These are phyloP conservation scores for Pyrus pyrifolia DNA, from an alignment of 306 rosid genomes.

Conservation along the genomic window DNA sequence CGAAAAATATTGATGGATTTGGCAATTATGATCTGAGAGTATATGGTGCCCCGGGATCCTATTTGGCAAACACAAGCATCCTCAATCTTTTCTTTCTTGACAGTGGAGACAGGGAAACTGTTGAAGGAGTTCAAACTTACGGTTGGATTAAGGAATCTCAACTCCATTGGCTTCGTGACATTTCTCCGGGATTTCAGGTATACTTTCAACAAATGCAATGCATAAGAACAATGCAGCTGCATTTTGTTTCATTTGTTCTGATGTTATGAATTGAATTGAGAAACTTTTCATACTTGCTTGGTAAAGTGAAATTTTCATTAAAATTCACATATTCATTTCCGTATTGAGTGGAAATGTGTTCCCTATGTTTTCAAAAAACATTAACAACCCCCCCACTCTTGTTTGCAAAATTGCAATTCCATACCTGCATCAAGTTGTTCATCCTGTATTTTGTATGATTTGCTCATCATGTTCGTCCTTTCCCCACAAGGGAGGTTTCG, in stretches of 20 bases:
- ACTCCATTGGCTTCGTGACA: conserved; percentile 63
- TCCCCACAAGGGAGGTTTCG: conserved; percentile 36
- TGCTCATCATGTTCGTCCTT: conserved; percentile 11
- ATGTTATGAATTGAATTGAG: neutral
- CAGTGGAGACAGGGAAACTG: conserved; percentile 64
- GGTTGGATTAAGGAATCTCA: conserved; percentile 90
- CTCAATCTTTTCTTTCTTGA: conserved; percentile 87
- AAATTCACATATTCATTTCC: neutral
- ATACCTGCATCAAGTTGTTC: neutral
- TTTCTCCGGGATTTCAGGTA: conserved; percentile 63
- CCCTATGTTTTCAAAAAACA: neutral
- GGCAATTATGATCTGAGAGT: conserved; percentile 71
- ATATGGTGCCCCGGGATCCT: conserved; percentile 75
- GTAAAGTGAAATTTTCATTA: neutral
- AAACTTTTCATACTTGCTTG: neutral
- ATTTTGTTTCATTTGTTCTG: neutral
- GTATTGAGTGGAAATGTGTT: neutral
- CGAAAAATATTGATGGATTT: conserved; percentile 59
- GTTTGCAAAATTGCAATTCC: neutral
- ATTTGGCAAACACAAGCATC: conserved; percentile 61
- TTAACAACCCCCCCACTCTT: neutral
- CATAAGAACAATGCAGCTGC: neutral
- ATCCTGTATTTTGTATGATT: neutral
- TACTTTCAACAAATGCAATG: conserved; percentile 1
- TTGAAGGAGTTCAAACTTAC: conserved; percentile 69